phyloP scores from a whole-genome alignment of 176 grass and related monocot genomes.

The Eremochloa ophiuroides region DNA sequence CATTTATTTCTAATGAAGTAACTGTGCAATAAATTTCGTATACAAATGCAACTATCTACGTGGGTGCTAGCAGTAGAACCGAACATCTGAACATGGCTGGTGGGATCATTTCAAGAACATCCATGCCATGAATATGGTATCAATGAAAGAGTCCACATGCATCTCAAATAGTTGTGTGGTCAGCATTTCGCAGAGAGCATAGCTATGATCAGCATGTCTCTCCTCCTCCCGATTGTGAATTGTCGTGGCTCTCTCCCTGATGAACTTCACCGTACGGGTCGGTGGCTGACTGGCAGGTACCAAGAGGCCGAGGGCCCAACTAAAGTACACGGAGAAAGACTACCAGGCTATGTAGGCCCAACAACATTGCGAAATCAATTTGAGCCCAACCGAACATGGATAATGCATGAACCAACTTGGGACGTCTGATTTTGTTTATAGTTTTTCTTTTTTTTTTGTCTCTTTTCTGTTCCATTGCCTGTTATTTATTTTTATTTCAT shows the following conservation, averaged over 20 bases:
- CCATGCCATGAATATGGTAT: background rate
- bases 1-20: background rate
- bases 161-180: background rate
- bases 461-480: too few species aligned
- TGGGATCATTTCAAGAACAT: background rate
- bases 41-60: background rate
- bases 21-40: background rate
- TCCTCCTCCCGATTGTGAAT: background rate
- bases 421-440: too few species aligned
- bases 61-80: background rate
- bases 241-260: background rate
- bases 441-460: too few species aligned
- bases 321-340: too few species aligned
- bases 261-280: background rate
- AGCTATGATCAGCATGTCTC: background rate
- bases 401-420: too few species aligned
- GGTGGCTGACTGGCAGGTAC: too few species aligned
- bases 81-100: background rate
- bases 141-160: background rate
- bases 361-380: too few species aligned
- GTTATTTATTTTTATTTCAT: too few species aligned
- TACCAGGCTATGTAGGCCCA: too few species aligned
- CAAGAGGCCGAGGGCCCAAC: too few species aligned
- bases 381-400: too few species aligned
- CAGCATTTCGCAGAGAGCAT: background rate